Percentiles rank a stretch among this genome's conserved stretches.
Conservation (phyloP, 306 rosid species). For the Casuarina equisetifolia region DNA sequence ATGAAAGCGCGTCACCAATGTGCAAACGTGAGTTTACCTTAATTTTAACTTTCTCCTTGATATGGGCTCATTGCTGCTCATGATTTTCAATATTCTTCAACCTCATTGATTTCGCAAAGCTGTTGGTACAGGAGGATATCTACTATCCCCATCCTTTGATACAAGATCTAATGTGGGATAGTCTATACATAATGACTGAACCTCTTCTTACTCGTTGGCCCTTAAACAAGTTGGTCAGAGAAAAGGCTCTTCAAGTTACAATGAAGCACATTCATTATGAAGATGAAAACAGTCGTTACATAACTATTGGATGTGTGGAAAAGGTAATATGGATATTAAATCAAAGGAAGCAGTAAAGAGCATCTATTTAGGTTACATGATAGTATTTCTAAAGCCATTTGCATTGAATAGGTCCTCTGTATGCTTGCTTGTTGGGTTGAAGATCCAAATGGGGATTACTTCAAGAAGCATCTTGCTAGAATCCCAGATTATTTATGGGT, state of each 20-base stretch:
- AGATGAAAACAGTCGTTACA: conserved; percentile 37
- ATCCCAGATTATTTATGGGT: conserved; percentile 38
- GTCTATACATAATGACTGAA: conserved; percentile 50
- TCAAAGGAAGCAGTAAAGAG: too few relatives aligned
- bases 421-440: conserved; percentile 51
- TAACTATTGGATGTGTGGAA: conserved; percentile 35
- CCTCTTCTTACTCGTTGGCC: conserved; percentile 63
- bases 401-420: conserved; percentile 21
- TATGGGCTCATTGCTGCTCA: neutral
- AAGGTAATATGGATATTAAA: conserved; percentile 20
- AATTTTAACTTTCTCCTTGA: neutral
- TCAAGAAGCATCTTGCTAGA: conserved; percentile 39
- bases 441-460: conserved; percentile 35
- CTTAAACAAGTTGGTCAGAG: conserved; percentile 32
- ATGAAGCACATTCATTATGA: conserved; percentile 43
- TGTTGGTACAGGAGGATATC: conserved; percentile 54
- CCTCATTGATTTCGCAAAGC: neutral
- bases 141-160: conserved; percentile 62
- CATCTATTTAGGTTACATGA: neutral
- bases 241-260: conserved; percentile 26
- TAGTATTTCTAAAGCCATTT: neutral
- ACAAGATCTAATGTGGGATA: conserved; percentile 72
- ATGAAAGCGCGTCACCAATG: conserved; percentile 61
- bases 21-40: conserved; percentile 34
- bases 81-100: neutral